phyloP scores from a whole-genome alignment of 345 rosid species.

The Eucalyptus tenuipes region DNA sequence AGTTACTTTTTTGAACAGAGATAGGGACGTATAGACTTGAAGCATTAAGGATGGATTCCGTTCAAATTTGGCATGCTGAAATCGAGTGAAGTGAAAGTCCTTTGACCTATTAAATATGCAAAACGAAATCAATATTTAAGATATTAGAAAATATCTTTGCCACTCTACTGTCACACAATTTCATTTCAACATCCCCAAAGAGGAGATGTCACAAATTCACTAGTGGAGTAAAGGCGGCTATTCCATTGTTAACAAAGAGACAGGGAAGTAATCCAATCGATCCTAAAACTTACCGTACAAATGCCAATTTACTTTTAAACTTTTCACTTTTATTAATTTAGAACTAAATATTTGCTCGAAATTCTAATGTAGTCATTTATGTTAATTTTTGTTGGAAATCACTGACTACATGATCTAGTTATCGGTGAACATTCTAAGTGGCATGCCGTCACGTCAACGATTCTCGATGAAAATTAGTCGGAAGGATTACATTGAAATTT shows the following conservation, averaged over 20 bases:
- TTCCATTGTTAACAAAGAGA: not conserved
- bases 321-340: not conserved
- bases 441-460: not conserved
- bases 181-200: not conserved
- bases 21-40: not conserved
- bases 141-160: not conserved
- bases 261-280: not conserved
- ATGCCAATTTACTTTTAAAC: not conserved
- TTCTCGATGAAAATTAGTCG: not conserved
- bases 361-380: not conserved
- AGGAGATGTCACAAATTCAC: not conserved
- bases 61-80: not conserved
- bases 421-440: not conserved
- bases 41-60: not conserved
- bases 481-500: not conserved
- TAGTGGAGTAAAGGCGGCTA: not conserved
- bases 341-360: not conserved
- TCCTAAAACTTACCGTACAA: not conserved
- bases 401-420: rapidly evolving
- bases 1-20: not conserved
- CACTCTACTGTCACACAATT: not conserved
- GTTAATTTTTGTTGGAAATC: not conserved
- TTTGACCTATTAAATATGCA: not conserved
- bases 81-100: not conserved
- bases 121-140: not conserved